Evolutionary conservation across 2,329 filamentous ascomycete species (phyloP).

Genomic region (Onygena corvina): DNA sequence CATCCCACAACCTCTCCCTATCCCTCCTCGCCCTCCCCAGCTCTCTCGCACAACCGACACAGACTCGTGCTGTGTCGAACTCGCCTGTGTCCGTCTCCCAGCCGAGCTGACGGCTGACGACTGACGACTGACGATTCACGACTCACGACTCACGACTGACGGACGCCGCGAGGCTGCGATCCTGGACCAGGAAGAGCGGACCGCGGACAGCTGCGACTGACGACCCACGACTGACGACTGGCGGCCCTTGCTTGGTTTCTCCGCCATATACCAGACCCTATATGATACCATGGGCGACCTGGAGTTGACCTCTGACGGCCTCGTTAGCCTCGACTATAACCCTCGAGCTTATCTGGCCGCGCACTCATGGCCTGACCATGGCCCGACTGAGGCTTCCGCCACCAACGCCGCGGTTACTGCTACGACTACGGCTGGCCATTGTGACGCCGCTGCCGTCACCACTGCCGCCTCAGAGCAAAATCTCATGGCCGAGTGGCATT

Average conservation of each 20-base stretch:
- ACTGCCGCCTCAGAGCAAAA: constrained; percentile 32
- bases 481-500: constrained; percentile 37
- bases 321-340: constrained; percentile 39
- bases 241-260: not conserved
- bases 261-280: too few species aligned
- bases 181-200: too few species aligned
- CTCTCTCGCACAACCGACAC: too few species aligned
- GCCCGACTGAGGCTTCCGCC: not conserved
- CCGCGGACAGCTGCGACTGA: too few species aligned
- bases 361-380: constrained; percentile 10
- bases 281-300: constrained; percentile 33
- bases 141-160: not conserved
- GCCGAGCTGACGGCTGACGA: constrained; percentile 1
- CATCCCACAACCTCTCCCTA: constrained; percentile 19
- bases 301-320: constrained; percentile 34
- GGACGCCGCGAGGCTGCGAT: too few species aligned
- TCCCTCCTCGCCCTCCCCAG: constrained; percentile 14
- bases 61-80: too few species aligned
- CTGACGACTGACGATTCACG: not conserved
- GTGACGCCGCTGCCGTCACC: constrained; percentile 29
- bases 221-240: not conserved
- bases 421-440: constrained; percentile 34
- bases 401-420: constrained; percentile 30
- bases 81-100: constrained; percentile 8
- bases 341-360: constrained; percentile 30